phyloP scores from a whole-genome alignment of 371 early-diverging fungal species.

The Rhizopus sp. region DNA sequence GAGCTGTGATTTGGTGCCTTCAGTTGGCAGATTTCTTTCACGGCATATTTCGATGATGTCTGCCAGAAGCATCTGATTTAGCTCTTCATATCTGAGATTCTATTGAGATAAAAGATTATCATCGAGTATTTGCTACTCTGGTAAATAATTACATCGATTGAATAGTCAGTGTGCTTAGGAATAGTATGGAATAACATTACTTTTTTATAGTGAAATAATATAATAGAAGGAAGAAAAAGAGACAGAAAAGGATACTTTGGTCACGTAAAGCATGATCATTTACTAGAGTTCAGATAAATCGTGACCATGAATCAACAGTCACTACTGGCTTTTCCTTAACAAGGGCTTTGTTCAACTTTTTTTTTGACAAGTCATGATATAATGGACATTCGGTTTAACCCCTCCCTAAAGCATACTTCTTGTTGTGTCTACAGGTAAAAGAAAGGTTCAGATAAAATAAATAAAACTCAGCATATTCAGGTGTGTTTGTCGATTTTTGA shows the following conservation, averaged over 20 bases:
- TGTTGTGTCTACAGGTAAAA: too few relatives aligned
- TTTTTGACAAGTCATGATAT: too few relatives aligned
- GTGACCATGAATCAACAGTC: too few relatives aligned
- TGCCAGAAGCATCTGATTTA: constrained; percentile 63
- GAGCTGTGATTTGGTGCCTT: constrained; percentile 64
- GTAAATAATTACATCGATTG: constrained; percentile 33
- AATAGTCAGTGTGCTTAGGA: constrained; percentile 36
- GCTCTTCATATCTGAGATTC: constrained; percentile 32
- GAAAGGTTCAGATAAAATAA: too few relatives aligned
- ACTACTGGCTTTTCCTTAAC: too few relatives aligned
- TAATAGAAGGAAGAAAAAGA: constrained; percentile 4
- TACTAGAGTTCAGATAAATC: too few relatives aligned
- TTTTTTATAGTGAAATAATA: constrained; percentile 8
- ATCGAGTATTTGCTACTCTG: background rate
- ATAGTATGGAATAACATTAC: constrained; percentile 33
- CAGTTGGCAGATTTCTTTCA: constrained; percentile 65
- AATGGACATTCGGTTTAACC: too few relatives aligned
- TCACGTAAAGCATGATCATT: too few relatives aligned
- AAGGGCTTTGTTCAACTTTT: too few relatives aligned
- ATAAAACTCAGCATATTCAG: too few relatives aligned
- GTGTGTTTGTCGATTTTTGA: too few relatives aligned
- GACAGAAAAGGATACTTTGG: background rate
- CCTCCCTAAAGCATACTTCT: too few relatives aligned
- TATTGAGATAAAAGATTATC: constrained; percentile 6
- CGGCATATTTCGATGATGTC: constrained; percentile 76